Conservation (phyloP, 306 rosid species). For the Cyamopsis tetragonoloba region DNA sequence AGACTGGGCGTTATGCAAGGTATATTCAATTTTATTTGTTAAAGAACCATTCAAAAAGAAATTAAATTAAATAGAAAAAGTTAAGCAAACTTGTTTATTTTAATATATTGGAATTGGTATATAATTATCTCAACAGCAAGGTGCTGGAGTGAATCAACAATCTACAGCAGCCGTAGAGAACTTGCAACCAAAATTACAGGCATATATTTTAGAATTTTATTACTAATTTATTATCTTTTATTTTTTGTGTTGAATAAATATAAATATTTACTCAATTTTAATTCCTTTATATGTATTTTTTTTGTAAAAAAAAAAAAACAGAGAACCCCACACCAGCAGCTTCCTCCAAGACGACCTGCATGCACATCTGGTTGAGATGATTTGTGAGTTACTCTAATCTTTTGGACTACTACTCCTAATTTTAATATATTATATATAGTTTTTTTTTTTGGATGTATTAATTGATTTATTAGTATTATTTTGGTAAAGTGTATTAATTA, state of each 20-base stretch:
- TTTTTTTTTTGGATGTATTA: neutral
- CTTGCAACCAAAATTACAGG: conserved; percentile 79
- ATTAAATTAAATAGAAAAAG: neutral
- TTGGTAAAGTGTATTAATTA: neutral
- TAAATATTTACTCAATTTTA: neutral
- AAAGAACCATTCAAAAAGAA: neutral
- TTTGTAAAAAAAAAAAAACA: conserved; percentile 2
- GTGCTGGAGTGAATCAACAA: conserved; percentile 66
- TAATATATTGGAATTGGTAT: neutral
- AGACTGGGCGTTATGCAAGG: conserved; percentile 98
- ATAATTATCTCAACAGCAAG: conserved; percentile 62
- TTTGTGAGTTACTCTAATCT: conserved; percentile 35
- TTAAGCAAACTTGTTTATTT: neutral
- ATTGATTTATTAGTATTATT: neutral
- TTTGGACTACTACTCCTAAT: neutral
- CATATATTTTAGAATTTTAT: neutral
- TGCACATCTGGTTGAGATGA: conserved; percentile 65
- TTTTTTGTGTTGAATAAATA: neutral
- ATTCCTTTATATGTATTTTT: neutral
- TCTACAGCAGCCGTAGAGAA: conserved; percentile 73
- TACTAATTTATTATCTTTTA: neutral
- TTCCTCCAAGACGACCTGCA: conserved; percentile 87
- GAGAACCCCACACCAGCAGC: conserved; percentile 91
- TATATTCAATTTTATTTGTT: conserved; percentile 15
- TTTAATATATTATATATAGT: neutral